Evolutionary conservation across 2,329 filamentous ascomycete genomes (phyloP), one percentile per base, ranked within the genome.

Genomic region (Ceratocystis eucalypticola): DNA sequence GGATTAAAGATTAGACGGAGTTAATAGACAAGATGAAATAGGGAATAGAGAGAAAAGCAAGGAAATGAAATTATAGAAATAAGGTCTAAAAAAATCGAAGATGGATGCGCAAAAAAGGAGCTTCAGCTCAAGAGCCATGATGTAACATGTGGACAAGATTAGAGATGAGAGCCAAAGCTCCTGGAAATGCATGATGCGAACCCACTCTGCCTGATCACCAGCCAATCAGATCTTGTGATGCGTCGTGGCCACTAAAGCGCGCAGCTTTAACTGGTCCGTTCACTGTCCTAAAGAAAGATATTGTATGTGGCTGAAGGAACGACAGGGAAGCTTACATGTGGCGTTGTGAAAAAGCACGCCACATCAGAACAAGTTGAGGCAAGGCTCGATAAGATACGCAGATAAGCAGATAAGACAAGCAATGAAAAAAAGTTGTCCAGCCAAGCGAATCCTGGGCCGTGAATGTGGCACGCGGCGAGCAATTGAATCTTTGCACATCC

Each of bases 301-400:
- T 5, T 20, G 20, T 1, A 20, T 50, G 48, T 50, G 48, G 48
- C 48, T 50, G n/a, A 50, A 50, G 17, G n/a, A 50, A 10, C 12
- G 20, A 25, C 20, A 25, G n/a, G 12, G 37, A 41, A 41, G 2
- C 10, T 41, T 0, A 3, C 3, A 53, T 53, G 48, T 53, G 48
- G 48, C 22, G 48, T 10, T 22, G 2, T 15, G 2, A 25, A 15
- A 17, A 33, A 1, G 30, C 2, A n/a, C 55, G 28, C 55, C 55
- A 37, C 55, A 59, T 10, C 53, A 5, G 3, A 20, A 45, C 61
- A 10, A 20, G 45, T 2, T 28, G n/a, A 57, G 25, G 6, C 7
- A 3, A 33, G 1, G 5, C 55, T 8, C 33, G 65, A 66, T 66
- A 66, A 66, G 65, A 62, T 62, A 62, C 53, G 57, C 33, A 15